Base-by-base conservation (phyloP, 106 monocot species). In the Triglochin maritima region DNA sequence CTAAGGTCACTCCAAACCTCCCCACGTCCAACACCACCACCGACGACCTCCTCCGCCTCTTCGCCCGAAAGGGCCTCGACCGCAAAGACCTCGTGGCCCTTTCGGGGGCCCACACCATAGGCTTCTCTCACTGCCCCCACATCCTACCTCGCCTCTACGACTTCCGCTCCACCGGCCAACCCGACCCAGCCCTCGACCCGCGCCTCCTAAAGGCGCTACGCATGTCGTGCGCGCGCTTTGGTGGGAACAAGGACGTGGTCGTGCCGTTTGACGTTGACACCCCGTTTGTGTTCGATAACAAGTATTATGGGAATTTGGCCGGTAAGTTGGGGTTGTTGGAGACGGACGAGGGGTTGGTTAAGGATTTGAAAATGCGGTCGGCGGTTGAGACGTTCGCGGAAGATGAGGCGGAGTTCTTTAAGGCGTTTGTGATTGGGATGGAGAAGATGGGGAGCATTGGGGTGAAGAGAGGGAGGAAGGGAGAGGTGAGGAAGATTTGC, bases 41-140 rank as follows among this genome's bases (percentile, higher is more conserved):
- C 3, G 74, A 84, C 70, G 78, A 86, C 43, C 84, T 94, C 59
- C 50, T 89, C 69, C 55, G 55, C 2, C 80, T 94, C 67, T 94
- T 94, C 75, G 56, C 82, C 51, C 63, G 68, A 65, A 90, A 90
- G 59, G 87, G 90, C 29, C 79, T 95, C 3, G 50, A 12, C 57
- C 4, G 9, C 2, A 47, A 47, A 1, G 87, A 95, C 83, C 79
- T 87, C 9, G 85, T 95, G 5, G 90, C 86, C 12, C 87, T 90
- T 71, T 81, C 89, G 7, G 90, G 85, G 41, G 94, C 87, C 1
- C 94, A 90, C 79, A 85, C 87, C 71, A 78, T 90, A 59, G 90
- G 90, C 17, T 95, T 85, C 83, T 74, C 90, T 6, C 94, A 94
- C 82, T 94, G 89, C 77, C 77, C 80, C 63, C 94, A 94, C 47